Percentiles rank a stretch among this genome's conserved stretches.
phyloP scores from a whole-genome alignment of 1,284 basidiomycete species.

The Porodaedalea pini region DNA sequence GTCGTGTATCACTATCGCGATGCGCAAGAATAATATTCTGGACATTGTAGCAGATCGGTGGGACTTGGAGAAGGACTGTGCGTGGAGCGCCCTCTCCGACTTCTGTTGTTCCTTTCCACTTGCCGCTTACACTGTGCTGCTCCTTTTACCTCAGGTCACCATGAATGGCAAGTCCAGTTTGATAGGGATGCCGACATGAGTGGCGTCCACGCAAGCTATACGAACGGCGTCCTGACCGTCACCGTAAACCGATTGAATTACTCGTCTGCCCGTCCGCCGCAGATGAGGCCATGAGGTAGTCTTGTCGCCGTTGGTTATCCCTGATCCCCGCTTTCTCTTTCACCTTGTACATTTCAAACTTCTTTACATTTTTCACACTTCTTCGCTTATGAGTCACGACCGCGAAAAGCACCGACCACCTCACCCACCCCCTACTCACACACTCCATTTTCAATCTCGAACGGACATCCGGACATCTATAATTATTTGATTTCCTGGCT shows the following conservation, averaged over 20 bases:
- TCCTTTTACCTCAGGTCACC: slow-evolving; percentile 24
- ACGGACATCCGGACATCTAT: slow-evolving; percentile 6
- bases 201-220: slow-evolving; percentile 26
- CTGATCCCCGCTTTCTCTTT: neutral
- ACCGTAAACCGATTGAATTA: slow-evolving; percentile 25
- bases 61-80: slow-evolving; percentile 30
- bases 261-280: slow-evolving; percentile 14
- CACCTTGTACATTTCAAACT: neutral
- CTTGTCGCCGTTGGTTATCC: neutral
- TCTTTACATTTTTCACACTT: neutral
- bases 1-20: slow-evolving; percentile 29
- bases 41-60: slow-evolving; percentile 29
- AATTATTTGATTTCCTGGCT: slow-evolving; percentile 11
- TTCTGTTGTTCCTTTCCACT: neutral
- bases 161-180: slow-evolving; percentile 30
- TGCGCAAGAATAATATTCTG: slow-evolving; percentile 27
- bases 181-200: slow-evolving; percentile 30
- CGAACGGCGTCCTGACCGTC: slow-evolving; percentile 26
- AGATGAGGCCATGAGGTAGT: slow-evolving; percentile 14
- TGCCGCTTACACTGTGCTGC: neutral
- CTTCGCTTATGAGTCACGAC: slow-evolving; percentile 1
- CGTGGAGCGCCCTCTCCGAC: slow-evolving; percentile 20
- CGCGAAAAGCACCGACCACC: slow-evolving; percentile 5
- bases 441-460: neutral
- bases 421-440: neutral